phyloP scores from a whole-genome alignment of 1,284 basidiomycete genomes.

The Ustilago hordei region DNA sequence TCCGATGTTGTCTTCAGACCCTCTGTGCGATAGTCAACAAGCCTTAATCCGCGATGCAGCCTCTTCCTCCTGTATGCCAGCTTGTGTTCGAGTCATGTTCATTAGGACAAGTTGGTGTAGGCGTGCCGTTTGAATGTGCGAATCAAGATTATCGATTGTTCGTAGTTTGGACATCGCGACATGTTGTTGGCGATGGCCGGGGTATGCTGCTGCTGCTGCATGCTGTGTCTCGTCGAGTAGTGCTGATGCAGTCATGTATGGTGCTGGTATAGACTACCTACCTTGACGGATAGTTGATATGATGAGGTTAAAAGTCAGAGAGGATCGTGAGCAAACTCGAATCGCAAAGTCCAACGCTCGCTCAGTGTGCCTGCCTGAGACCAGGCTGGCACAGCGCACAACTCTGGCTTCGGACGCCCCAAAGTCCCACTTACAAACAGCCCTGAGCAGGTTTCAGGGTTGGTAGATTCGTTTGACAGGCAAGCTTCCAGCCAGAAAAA shows the following conservation, averaged over 20 bases:
- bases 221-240: slow-evolving; percentile 32
- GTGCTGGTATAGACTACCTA: slow-evolving; percentile 37
- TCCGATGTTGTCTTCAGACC: too few species aligned
- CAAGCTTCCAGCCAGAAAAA: too few species aligned
- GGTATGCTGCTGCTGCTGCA: slow-evolving; percentile 14
- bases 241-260: slow-evolving; percentile 17
- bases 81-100: background rate
- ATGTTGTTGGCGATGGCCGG: slow-evolving; percentile 5
- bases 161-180: background rate
- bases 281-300: slow-evolving; percentile 57
- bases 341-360: slow-evolving; percentile 31
- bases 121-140: background rate
- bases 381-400: too few species aligned
- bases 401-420: too few species aligned
- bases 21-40: too few species aligned
- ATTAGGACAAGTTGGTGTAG: background rate
- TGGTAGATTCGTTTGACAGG: too few species aligned
- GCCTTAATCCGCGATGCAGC: too few species aligned
- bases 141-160: background rate
- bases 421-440: too few species aligned
- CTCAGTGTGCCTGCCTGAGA: slow-evolving; percentile 1
- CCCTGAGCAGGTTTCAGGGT: too few species aligned
- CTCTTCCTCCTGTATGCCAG: too few species aligned
- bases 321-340: slow-evolving; percentile 54
- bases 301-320: slow-evolving; percentile 51